Conservation (phyloP, 441 rosid species). For the Eutrema salsugineum region DNA sequence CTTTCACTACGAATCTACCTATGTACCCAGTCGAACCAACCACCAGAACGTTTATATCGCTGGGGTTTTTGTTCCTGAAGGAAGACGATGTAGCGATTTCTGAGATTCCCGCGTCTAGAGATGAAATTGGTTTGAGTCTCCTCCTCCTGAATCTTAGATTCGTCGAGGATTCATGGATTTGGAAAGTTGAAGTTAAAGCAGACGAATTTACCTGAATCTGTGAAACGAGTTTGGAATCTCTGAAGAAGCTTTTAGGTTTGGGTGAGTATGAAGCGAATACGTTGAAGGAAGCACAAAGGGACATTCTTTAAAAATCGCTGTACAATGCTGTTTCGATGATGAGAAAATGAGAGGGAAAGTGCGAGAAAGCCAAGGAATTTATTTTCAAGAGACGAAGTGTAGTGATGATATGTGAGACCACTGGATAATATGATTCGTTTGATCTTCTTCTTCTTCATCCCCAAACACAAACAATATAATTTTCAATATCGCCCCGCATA, state of each 20-base stretch:
- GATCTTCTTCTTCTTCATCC: slow-evolving; percentile 26
- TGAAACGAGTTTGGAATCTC: slow-evolving; percentile 45
- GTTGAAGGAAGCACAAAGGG: slow-evolving; percentile 51
- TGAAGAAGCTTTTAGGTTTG: slow-evolving; percentile 24
- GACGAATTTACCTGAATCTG: slow-evolving; percentile 51
- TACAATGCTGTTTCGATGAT: neutral
- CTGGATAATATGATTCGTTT: slow-evolving; percentile 7
- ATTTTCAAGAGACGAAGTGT: neutral
- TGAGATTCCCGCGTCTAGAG: slow-evolving; percentile 36
- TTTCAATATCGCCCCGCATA: neutral
- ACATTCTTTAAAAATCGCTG: slow-evolving; percentile 31
- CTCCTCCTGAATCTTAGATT: slow-evolving; percentile 31
- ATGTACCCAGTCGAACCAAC: slow-evolving; percentile 94
- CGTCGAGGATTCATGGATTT: slow-evolving; percentile 13
- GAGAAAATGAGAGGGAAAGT: slow-evolving; percentile 1
- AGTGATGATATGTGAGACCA: neutral
- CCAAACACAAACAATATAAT: neutral
- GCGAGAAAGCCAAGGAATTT: slow-evolving; percentile 12
- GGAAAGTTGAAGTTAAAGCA: slow-evolving; percentile 25
- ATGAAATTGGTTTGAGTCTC: slow-evolving; percentile 37
- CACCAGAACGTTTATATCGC: slow-evolving; percentile 63
- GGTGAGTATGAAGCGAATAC: slow-evolving; percentile 37
- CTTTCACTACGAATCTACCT: slow-evolving; percentile 79
- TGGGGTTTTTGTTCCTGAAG: slow-evolving; percentile 55
- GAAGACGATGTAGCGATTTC: slow-evolving; percentile 35